These are phyloP conservation scores for Penicillium brasilianum DNA, from an alignment of 2,329 filamentous ascomycete genomes.

Conservation along the genomic window DNA sequence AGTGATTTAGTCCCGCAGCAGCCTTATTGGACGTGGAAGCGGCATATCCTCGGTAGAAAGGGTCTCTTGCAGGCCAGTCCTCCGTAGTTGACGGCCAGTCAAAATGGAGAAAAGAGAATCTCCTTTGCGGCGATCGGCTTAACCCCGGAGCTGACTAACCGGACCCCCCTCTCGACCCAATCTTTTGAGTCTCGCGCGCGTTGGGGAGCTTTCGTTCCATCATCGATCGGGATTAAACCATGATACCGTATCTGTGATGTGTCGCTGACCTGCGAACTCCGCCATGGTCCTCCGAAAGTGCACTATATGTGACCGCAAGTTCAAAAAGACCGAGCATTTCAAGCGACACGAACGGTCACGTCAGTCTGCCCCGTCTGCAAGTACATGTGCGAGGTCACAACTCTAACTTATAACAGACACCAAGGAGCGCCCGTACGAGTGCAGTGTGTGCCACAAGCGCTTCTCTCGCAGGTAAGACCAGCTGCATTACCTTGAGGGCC, in stretches of 20 bases:
- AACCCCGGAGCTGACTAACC: slow-evolving; percentile 25
- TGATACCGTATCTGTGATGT: slow-evolving; percentile 3
- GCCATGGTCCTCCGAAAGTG: slow-evolving; percentile 52
- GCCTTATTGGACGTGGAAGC: slow-evolving; percentile 4
- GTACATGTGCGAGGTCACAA: neutral
- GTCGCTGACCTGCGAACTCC: slow-evolving; percentile 13
- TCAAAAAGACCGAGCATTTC: slow-evolving; percentile 62
- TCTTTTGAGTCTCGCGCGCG: neutral
- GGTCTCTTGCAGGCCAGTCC: neutral
- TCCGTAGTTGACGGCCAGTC: neutral
- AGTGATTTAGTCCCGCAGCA: slow-evolving; percentile 2
- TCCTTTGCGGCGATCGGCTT: slow-evolving; percentile 14
- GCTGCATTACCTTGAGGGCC: slow-evolving; percentile 4
- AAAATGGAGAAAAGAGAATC: neutral
- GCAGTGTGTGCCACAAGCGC: slow-evolving; percentile 59
- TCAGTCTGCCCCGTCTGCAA: slow-evolving; percentile 40
- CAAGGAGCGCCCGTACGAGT: slow-evolving; percentile 60
- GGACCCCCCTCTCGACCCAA: slow-evolving; percentile 11
- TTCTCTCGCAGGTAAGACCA: slow-evolving; percentile 58
- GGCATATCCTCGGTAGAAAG: slow-evolving; percentile 19
- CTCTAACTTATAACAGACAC: slow-evolving; percentile 50
- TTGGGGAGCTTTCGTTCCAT: neutral
- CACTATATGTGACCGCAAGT: slow-evolving; percentile 58
- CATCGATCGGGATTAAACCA: slow-evolving; percentile 1
- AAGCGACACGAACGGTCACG: slow-evolving; percentile 62